These are phyloP conservation scores for Termitomyces sp. DNA, from an alignment of 768 basidiomycete genomes.

Conservation along the genomic window DNA sequence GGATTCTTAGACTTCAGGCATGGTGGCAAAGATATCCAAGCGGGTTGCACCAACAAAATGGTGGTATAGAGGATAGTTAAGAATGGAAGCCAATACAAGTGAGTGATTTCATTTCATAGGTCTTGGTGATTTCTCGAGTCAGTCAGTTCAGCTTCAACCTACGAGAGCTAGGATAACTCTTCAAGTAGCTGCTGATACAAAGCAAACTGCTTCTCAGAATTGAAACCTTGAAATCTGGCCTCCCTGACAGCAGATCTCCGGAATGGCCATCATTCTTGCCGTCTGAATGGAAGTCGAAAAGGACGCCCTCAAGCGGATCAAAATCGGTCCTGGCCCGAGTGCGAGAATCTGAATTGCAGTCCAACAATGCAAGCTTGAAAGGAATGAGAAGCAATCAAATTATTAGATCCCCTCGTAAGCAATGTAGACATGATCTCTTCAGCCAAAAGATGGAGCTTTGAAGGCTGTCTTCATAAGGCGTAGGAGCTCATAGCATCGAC, in stretches of 20 bases:
- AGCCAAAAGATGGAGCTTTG: neutral
- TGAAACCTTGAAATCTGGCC: neutral
- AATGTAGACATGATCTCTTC: neutral
- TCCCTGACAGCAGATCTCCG: neutral
- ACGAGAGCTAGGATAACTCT: neutral
- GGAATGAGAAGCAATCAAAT: neutral
- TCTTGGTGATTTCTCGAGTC: neutral
- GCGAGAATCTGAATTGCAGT: neutral
- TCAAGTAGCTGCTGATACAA: neutral
- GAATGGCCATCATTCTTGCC: neutral
- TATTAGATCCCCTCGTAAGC: neutral
- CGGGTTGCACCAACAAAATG: too few species aligned
- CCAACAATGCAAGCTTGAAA: neutral
- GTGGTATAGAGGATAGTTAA: neutral
- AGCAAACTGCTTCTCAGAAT: neutral
- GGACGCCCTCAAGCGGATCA: neutral
- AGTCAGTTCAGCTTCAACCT: neutral
- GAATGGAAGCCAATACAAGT: conserved; percentile 1
- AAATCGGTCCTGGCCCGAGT: neutral
- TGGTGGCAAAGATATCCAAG: neutral
- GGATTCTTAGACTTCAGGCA: neutral
- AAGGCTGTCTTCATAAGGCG: too few species aligned
- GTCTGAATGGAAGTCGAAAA: neutral
- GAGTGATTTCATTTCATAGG: neutral
- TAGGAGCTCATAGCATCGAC: too few species aligned